A percentile compares a stretch with the other conserved stretches of the same genome.
These are phyloP conservation scores for Podosphaera fusca DNA, from an alignment of 2,329 filamentous ascomycete species.

Conservation along the genomic window DNA sequence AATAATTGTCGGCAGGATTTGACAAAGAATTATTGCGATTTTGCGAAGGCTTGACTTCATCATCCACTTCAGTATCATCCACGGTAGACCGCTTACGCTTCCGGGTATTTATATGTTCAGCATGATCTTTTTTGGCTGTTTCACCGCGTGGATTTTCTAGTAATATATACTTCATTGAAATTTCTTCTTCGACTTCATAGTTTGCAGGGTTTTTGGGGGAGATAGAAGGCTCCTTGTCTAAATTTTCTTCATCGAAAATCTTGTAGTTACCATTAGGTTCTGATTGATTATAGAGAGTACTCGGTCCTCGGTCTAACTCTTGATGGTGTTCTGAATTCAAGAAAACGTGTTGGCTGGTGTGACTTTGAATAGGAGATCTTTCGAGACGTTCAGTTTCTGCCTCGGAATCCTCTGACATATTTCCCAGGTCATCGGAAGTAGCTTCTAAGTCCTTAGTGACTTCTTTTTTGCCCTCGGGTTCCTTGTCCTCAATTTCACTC, in stretches of 20 bases:
- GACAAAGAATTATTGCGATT: slow-evolving; percentile 30
- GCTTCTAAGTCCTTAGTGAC: slow-evolving; percentile 14
- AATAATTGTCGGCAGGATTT: slow-evolving; percentile 21
- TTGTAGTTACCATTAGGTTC: slow-evolving; percentile 18
- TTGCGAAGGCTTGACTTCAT: slow-evolving; percentile 18
- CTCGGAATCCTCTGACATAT: slow-evolving; percentile 43
- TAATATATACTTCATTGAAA: slow-evolving; percentile 17
- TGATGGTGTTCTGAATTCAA: slow-evolving; percentile 29
- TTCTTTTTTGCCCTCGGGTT: slow-evolving; percentile 37
- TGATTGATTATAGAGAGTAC: slow-evolving; percentile 45
- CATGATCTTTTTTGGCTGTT: slow-evolving; percentile 8
- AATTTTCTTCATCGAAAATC: slow-evolving; percentile 17
- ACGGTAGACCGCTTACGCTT: slow-evolving; percentile 19
- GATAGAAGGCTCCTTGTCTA: slow-evolving; percentile 17
- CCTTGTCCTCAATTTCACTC: slow-evolving; percentile 72
- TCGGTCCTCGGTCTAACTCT: slow-evolving; percentile 44
- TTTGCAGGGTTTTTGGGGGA: slow-evolving; percentile 18
- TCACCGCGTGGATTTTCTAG: slow-evolving; percentile 13
- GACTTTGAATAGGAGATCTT: slow-evolving; percentile 52
- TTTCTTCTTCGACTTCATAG: slow-evolving; percentile 17
- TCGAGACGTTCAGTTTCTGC: slow-evolving; percentile 88
- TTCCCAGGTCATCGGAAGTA: slow-evolving; percentile 16
- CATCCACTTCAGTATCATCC: slow-evolving; percentile 14
- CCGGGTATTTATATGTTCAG: slow-evolving; percentile 13
- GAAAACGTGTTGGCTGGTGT: slow-evolving; percentile 34